Base-by-base conservation (phyloP, 768 basidiomycete genomes). In the Phaeotremella skinneri region DNA sequence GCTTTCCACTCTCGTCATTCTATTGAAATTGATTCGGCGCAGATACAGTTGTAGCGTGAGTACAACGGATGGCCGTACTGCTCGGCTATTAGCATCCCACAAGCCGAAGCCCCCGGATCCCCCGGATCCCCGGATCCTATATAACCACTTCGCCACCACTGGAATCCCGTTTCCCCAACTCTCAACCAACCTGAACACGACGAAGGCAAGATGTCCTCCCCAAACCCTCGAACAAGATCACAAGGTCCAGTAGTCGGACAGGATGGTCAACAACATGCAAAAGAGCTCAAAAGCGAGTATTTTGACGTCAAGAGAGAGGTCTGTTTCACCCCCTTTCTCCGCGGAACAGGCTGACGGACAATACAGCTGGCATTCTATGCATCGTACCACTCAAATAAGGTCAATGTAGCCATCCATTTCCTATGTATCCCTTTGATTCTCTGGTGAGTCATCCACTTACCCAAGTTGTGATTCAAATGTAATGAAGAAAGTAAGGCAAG, bases 341-440 rank as follows among this genome's bases (percentile, higher is more conserved):
- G 13, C 41, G 21, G 49, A 39, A 5, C 30, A 23, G 9, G 29
- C 16, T 41, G 21, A 17, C 3, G 14, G 31, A 3, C 9, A 41
- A 25, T 25, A 16, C 61, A 96, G 91, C 82, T 97, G 71, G 81
- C 86, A 25, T 94, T 94, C 81, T 97, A 97, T 75, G 91, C 90
- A 20, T 87, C 91, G 51, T 96, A 96, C 78, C 92, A 96, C 77
- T 81, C 85, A 16, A 87, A 94, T 75, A 84, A 84, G 26, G 78
- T 85, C 62, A 98, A 98, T 75, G 79, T 97, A 64, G 76, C 82
- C 55, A 90, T 97, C 62, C 94, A 98, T 76, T 80, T 92, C 66
- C 70, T 89, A 59, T 91, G 85, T 64, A 91, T 94, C 13, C 92
- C 92, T 5, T 71, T 87, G 59, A 81, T 96, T 61, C 73, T 90